Evolutionary conservation across 768 basidiomycete species (phyloP).

Genomic region (Phaffia tasmanica): DNA sequence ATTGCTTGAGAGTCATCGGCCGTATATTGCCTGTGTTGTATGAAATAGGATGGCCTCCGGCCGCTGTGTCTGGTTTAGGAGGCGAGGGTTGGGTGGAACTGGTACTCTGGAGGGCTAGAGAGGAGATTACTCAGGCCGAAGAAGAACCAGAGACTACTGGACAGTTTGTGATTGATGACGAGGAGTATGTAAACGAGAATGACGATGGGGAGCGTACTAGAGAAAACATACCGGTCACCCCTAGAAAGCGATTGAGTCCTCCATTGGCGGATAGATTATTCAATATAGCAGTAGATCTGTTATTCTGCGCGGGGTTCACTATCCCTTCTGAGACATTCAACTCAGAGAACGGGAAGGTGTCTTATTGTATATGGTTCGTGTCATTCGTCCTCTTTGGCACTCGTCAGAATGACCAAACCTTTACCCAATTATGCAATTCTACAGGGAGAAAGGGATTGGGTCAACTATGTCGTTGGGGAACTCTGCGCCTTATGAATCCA

Average conservation of each 20-base stretch:
- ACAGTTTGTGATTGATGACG: conserved; percentile 9
- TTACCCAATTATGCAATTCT: conserved; percentile 17
- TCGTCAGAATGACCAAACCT: background rate
- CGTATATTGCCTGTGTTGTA: conserved; percentile 84
- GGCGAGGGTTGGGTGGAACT: conserved; percentile 53
- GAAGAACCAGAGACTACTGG: conserved; percentile 4
- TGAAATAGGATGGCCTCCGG: conserved; percentile 33
- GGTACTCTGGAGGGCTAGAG: conserved; percentile 66
- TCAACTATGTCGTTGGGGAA: conserved; percentile 65
- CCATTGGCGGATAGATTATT: conserved; percentile 72
- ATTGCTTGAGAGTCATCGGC: conserved; percentile 80
- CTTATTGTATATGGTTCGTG: conserved; percentile 75
- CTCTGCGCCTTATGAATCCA: conserved; percentile 53
- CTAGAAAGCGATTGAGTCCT: conserved; percentile 48
- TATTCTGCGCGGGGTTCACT: conserved; percentile 92
- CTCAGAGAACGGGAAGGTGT: conserved; percentile 34
- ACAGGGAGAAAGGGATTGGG: conserved; percentile 90
- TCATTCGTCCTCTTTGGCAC: background rate
- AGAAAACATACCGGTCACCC: conserved; percentile 13
- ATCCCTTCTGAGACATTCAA: conserved; percentile 46
- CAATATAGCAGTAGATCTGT: conserved; percentile 64
- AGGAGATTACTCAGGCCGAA: conserved; percentile 41
- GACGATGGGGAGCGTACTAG: conserved; percentile 46
- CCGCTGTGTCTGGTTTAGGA: conserved; percentile 3
- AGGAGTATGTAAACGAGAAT: conserved; percentile 82